phyloP scores from a whole-genome alignment of 345 rosid species.

The Eucalyptus leucophloia region DNA sequence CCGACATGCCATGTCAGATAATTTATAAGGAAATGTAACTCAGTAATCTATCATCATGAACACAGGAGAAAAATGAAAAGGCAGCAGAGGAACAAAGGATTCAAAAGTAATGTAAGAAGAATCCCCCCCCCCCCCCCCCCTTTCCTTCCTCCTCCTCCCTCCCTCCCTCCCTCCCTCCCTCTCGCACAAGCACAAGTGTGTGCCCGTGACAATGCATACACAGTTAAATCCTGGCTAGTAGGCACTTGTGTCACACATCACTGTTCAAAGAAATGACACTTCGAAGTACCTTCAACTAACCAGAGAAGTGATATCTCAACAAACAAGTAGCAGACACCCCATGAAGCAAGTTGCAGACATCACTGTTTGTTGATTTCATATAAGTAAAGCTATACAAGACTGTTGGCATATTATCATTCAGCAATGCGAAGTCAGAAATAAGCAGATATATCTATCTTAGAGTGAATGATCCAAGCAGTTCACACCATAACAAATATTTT shows the following conservation, averaged over 20 bases:
- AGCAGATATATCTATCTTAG: not conserved
- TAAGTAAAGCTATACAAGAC: not conserved
- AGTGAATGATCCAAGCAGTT: not conserved
- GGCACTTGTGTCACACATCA: not conserved
- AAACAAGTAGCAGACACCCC: not conserved
- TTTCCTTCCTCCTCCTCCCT: rapidly evolving
- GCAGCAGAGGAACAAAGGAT: not conserved
- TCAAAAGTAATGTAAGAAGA: not conserved
- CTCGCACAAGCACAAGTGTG: not conserved
- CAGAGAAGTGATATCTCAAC: not conserved
- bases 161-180: not conserved
- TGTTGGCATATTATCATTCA: not conserved
- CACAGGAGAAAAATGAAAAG: not conserved
- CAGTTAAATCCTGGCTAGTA: not conserved
- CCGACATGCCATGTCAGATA: slow-evolving; percentile 27
- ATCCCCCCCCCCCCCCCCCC: rapidly evolving
- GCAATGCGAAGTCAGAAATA: not conserved
- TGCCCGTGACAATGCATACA: not conserved
- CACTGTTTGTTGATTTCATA: not conserved
- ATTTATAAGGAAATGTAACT: not conserved
- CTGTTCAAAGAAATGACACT: not conserved
- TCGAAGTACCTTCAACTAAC: not conserved
- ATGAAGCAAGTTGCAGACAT: not conserved
- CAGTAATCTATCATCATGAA: not conserved
- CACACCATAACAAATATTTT: not conserved